Conservation (phyloP, 2,329 filamentous ascomycete species). For the Fusarium proliferatum region DNA sequence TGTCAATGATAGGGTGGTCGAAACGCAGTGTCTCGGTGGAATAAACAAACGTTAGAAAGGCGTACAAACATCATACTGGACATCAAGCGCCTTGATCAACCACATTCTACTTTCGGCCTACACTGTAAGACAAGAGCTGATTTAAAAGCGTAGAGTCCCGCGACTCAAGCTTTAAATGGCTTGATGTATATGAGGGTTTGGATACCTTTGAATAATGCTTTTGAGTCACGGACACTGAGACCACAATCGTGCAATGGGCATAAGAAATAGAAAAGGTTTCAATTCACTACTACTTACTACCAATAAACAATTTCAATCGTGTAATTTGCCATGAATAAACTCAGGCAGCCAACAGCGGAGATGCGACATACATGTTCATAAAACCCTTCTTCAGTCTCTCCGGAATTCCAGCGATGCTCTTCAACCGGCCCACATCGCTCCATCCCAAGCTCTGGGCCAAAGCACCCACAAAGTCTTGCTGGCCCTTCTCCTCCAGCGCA, state of each 20-base stretch:
- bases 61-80: not conserved
- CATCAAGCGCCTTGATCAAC: not conserved
- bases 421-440: not conserved
- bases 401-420: not conserved
- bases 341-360: not conserved
- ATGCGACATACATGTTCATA: constrained; percentile 6
- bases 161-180: not conserved
- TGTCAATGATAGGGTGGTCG: accelerated
- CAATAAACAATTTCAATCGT: accelerated
- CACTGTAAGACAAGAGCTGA: not conserved
- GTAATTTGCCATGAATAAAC: accelerated
- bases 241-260: not conserved
- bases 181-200: not conserved
- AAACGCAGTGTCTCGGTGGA: not conserved
- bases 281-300: not conserved
- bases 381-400: not conserved
- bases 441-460: not conserved
- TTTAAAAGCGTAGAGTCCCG: not conserved
- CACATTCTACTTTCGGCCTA: not conserved
- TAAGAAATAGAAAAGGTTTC: accelerated
- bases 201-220: too few relatives aligned
- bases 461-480: not conserved
- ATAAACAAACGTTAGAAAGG: not conserved
- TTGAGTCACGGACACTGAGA: too few relatives aligned
- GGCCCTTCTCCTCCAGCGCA: not conserved